Base-by-base conservation (phyloP, 345 rosid species). In the Raphanus sativus region DNA sequence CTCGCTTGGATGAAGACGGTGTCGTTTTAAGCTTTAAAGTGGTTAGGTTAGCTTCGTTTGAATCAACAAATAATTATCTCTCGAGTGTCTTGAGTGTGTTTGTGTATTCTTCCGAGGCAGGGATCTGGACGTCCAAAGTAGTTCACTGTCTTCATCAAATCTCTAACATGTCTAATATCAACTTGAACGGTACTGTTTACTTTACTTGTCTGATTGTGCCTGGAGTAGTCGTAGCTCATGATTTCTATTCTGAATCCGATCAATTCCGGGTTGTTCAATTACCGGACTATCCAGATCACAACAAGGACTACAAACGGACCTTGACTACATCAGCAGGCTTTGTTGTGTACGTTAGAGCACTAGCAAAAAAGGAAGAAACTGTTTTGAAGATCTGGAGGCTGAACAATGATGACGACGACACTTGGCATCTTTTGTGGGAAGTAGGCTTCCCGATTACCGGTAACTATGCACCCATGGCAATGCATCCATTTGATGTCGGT, bases 191-290 rank as follows among this genome's bases (percentile, higher is more conserved):
- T 8, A 40, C 32, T 0, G 0, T 58, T 1, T 67, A 58, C 33
- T 26, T 25, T 8, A 6, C 2, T 33, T 29, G 5, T 28, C 0
- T 29, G 17, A 3, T 2, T 6, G 21, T 0, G 0, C 4, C 56
- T 13, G 32, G 15, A 32, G 26, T 24, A 52, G 3, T 73, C 5
- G 0, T 52, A 21, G n/a, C 77, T 63, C 62, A 48, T 64, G 77
- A 73, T 65, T 64, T 73, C 15, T 73, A 52, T 5, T 7, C 26
- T 9, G 70, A 64, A 13, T 21, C 42, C 12, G 36, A 73, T 48
- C 50, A 30, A 2, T 63, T 61, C 33, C 65, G 36, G 54, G 54
- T 13, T 48, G 2, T 48, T 1, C 54, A 48, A 48, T 48, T 48
- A 48, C 54, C 54, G 1, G 54, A 48, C 54, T 48, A 48, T 21